phyloP scores from a whole-genome alignment of 2,329 filamentous ascomycete species.

The Emericellopsis atlantica region DNA sequence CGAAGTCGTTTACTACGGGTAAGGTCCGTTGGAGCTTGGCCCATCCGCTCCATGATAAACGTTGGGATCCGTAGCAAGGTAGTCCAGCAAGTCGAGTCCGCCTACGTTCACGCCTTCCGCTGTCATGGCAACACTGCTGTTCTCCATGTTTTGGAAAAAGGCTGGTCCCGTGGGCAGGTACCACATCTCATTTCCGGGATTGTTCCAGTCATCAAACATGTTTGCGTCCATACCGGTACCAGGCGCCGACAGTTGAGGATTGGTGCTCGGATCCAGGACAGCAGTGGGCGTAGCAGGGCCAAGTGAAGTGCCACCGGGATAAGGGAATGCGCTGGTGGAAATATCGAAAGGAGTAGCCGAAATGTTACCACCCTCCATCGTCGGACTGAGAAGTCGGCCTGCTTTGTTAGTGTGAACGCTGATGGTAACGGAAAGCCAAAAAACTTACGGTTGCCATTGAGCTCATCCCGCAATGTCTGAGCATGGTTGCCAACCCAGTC shows the following conservation, averaged over 20 bases:
- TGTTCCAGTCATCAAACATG: conserved; percentile 43
- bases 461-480: conserved; percentile 25
- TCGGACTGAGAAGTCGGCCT: conserved; percentile 22
- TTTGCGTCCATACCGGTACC: conserved; percentile 20
- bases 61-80: conserved; percentile 48
- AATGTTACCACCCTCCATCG: conserved; percentile 29
- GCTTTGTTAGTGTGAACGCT: conserved; percentile 9
- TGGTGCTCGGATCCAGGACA: conserved; percentile 12
- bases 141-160: conserved; percentile 53
- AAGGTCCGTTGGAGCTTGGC: neutral
- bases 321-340: conserved; percentile 40
- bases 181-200: conserved; percentile 50
- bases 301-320: conserved; percentile 34
- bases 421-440: neutral
- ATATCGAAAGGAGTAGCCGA: conserved; percentile 52
- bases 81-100: conserved; percentile 54
- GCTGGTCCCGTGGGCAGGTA: conserved; percentile 51
- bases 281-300: conserved; percentile 36
- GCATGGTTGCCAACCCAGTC: conserved; percentile 24
- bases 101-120: conserved; percentile 56
- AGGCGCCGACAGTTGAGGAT: neutral
- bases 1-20: too few relatives aligned
- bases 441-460: conserved; percentile 20
- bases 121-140: conserved; percentile 50
- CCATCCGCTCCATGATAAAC: conserved; percentile 20